Percentiles rank a stretch among this genome's conserved stretches.
Evolutionary conservation across 495 filamentous ascomycete species (phyloP).

Genomic region (Talaromyces proteolyticus): DNA sequence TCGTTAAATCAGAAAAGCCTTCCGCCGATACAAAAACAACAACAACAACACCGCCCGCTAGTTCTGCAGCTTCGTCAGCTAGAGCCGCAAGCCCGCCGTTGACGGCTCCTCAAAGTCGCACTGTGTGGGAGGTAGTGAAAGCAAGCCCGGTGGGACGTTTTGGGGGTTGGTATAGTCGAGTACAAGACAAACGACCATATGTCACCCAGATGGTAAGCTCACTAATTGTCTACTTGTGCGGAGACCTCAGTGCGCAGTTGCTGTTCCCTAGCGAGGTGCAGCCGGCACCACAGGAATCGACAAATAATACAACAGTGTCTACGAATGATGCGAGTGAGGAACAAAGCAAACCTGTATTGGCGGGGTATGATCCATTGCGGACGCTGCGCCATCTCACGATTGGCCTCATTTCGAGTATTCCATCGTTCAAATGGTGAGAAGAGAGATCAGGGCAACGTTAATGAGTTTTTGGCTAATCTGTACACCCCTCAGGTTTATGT

Average conservation of each 20-base stretch:
- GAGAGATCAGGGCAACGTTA: no score
- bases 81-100: conserved; percentile 37
- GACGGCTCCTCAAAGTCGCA: conserved; percentile 36
- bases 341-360: conserved; percentile 24
- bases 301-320: no score
- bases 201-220: conserved; percentile 70
- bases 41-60: conserved; percentile 11
- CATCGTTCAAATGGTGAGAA: conserved; percentile 68
- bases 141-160: conserved; percentile 37
- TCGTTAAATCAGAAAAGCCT: not conserved
- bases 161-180: conserved; percentile 55
- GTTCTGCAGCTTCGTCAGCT: conserved; percentile 21
- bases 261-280: conserved; percentile 32
- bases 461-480: not conserved
- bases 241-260: conserved; percentile 75
- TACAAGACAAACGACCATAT: conserved; percentile 65
- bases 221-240: conserved; percentile 70
- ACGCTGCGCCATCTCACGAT: conserved; percentile 69
- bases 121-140: conserved; percentile 54
- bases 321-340: not conserved
- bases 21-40: conserved; percentile 4
- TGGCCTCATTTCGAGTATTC: conserved; percentile 65
- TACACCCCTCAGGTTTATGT: conserved; percentile 60
- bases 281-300: not conserved
- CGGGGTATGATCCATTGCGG: conserved; percentile 60